phyloP scores from a whole-genome alignment of 2,329 filamentous ascomycete genomes.

The Cercospora sesami region DNA sequence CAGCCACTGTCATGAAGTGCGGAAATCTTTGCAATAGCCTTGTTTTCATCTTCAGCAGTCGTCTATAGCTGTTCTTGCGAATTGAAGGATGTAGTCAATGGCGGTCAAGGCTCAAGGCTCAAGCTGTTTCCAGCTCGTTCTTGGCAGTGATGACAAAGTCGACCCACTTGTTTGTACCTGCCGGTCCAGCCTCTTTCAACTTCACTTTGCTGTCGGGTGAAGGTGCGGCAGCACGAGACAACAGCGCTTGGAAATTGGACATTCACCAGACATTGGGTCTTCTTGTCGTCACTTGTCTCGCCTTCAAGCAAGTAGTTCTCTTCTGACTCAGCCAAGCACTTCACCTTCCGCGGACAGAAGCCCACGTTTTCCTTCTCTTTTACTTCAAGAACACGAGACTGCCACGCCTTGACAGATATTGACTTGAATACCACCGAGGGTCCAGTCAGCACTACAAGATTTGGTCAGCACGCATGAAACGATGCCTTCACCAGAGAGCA shows the following conservation, averaged over 20 bases:
- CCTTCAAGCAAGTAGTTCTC: background rate
- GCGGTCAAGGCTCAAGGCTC: background rate
- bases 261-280: background rate
- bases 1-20: background rate
- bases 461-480: background rate
- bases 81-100: background rate
- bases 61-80: background rate
- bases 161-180: background rate
- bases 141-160: constrained; percentile 2
- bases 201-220: background rate
- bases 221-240: background rate
- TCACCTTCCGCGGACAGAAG: background rate
- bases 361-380: background rate
- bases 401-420: background rate
- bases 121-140: background rate
- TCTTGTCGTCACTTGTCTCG: background rate
- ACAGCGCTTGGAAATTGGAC: background rate
- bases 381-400: background rate
- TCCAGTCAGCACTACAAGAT: background rate
- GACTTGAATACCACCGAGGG: too few relatives aligned
- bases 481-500: background rate
- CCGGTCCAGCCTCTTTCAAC: background rate
- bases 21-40: background rate
- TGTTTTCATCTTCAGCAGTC: background rate
- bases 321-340: background rate